Base-by-base conservation (phyloP, 2,329 filamentous ascomycete species). In the Arthrobotrys musiformis region DNA sequence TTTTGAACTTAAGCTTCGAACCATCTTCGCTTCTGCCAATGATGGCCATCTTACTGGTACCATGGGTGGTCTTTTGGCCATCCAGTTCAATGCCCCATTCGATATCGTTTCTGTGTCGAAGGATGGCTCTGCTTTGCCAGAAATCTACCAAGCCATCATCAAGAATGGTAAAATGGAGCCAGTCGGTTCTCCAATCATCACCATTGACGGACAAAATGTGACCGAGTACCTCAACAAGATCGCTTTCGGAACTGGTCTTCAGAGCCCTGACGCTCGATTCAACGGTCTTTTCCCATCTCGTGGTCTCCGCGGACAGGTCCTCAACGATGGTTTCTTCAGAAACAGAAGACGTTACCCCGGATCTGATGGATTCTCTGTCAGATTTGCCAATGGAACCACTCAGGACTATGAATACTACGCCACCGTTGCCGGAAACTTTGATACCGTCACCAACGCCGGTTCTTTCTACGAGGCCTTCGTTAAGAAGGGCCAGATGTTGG, bases 181-280 rank as follows among this genome's bases (percentile, higher is more conserved):
- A n/a, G 68, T 73, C 9, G 74, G 74, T 44, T 68, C 74, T 2
- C 40, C 61, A 28, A 78, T 78, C 8, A 68, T 46, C 22, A 50
- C 37, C 26, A 78, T 78, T 30, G 74, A 78, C 35, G 74, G 63
- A 4, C 17, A 50, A n/a, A 50, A 54, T 19, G 74, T 78, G 24
- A 69, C 52, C 2, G 74, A 78, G 35, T 78, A 73, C 19, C 68
- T 78, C 24, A 72, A 73, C 33, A 78, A 70, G 48, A 73, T 78
- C 22, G 62, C 63, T 9, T 68, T 50, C 33, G 68, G 62, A 22
- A 73, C 56, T 22, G 74, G 74, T 17, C 48, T 78, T 8, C 74
- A 78, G 44, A 73, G 68, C 62, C 74, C 74, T 1, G 67, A 78
- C 33, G 74, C 74, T 17, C 60, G 74, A 63, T 78, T 48, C 42